Conservation (phyloP, 441 rosid species). For the Biscutella laevigata region DNA sequence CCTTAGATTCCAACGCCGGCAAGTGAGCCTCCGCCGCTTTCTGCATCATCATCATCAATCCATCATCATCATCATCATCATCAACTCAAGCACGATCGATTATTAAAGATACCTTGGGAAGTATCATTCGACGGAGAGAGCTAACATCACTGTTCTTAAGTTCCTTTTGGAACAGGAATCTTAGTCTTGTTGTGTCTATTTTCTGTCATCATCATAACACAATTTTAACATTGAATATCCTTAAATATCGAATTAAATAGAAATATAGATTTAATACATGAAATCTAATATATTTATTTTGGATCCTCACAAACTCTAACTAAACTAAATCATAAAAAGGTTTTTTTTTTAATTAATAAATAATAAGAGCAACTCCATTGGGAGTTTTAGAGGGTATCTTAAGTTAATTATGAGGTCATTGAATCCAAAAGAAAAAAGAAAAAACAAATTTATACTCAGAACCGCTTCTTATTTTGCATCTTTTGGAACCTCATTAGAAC, state of each 20-base stretch:
- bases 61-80: conserved; percentile 2
- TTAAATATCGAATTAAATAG: neutral
- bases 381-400: no score
- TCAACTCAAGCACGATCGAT: neutral
- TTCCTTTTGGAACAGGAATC: conserved; percentile 84
- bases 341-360: no score
- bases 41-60: conserved; percentile 40
- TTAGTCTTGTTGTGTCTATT: conserved; percentile 54
- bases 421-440: no score
- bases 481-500: no score
- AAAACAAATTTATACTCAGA: no score
- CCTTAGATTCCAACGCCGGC: conserved; percentile 70
- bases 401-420: no score
- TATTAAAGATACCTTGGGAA: conserved; percentile 64
- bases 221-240: conserved; percentile 14
- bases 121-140: conserved; percentile 81
- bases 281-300: neutral
- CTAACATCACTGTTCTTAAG: conserved; percentile 94
- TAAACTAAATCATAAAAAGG: no score
- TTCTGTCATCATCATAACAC: conserved; percentile 36
- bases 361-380: no score
- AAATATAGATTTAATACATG: neutral
- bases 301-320: no score
- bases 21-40: conserved; percentile 88
- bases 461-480: no score